Evolutionary conservation across 2,329 filamentous ascomycete genomes (phyloP), one percentile per base, ranked within the genome.

Genomic region (Albophoma yamanashiensis): DNA sequence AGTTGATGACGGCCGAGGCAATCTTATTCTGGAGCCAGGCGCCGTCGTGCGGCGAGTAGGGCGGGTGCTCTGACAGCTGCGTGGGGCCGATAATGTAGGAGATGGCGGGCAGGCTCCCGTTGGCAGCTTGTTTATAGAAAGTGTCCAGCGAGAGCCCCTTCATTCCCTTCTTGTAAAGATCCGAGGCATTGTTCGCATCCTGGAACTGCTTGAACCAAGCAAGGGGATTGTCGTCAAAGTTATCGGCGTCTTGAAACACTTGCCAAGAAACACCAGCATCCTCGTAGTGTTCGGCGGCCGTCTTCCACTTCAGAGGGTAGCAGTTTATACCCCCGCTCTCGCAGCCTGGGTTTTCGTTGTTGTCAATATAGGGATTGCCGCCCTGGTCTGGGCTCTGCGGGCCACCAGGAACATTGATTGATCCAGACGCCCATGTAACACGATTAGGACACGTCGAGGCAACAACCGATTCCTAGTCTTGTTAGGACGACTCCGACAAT

Each of bases 121-220:
- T 75, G 36, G 75, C 75, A 12, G 81, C 82, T 39, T 75, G 75
- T 0, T 73, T 67, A 62, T 81, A 82, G 66, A 84, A 84, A 0
- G 75, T 67, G 11, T 79, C 72, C 0, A 84, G 71, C 72, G 62
- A 80, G 42, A 75, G 76, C 20, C 77, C 77, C 4, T 76, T 72
- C 64, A 82, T 71, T 1, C 80, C 80, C 36, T 76, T 75, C 55
- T 78, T 61, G 38, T 78, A 72, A 4, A 82, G 71, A 11, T 72
- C 69, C 0, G 77, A 78, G 20, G 70, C 67, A 1, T 67, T 65
- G 0, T 67, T 62, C 0, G 80, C 78, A 0, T 75, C 73, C 61
- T 82, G 79, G 67, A 75, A 83, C 59, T 82, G 79, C 60, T 77
- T 59, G 64, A 83, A 83, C 75, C 79, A 80, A 42, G 79, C 79